phyloP scores from a whole-genome alignment of 495 filamentous ascomycete species.

The Chaetomidium leptoderma region DNA sequence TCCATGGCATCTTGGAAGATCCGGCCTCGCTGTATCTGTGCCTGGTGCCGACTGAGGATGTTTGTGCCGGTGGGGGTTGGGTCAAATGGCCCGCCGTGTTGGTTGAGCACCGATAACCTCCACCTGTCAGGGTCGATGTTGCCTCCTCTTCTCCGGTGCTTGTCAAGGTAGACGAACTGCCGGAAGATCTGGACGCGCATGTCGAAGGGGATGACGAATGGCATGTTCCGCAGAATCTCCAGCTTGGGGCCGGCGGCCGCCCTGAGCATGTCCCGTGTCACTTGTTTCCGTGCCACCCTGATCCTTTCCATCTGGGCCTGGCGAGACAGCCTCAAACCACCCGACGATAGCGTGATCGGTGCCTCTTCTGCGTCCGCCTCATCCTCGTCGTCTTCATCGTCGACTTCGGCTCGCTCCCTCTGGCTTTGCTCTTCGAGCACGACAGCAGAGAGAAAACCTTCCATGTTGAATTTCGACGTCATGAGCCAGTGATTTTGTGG shows the following conservation, averaged over 20 bases:
- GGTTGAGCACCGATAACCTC: conserved; percentile 59
- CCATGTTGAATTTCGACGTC: conserved; percentile 88
- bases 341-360: conserved; percentile 8
- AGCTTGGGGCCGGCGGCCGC: conserved; percentile 76
- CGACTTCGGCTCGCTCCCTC: conserved; percentile 49
- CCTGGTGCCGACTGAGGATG: conserved; percentile 67
- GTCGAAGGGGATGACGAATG: conserved; percentile 91
- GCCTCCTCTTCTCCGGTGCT: conserved; percentile 69
- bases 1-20: conserved; percentile 83
- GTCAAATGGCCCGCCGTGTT: conserved; percentile 30
- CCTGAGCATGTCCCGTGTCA: conserved; percentile 60
- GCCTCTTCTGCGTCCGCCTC: conserved; percentile 39
- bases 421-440: conserved; percentile 83
- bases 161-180: conserved; percentile 82
- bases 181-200: conserved; percentile 92
- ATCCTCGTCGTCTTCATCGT: conserved; percentile 42
- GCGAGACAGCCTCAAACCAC: conserved; percentile 31
- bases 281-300: conserved; percentile 58
- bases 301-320: conserved; percentile 42
- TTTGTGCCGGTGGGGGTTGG: conserved; percentile 36
- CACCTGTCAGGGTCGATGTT: conserved; percentile 73
- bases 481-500: conserved; percentile 87
- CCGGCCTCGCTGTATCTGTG: conserved; percentile 72
- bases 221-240: conserved; percentile 92
- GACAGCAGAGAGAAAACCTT: conserved; percentile 79